Evolutionary conservation across 2,329 filamentous ascomycete species (phyloP).

Genomic region (Colletotrichum caudatum): DNA sequence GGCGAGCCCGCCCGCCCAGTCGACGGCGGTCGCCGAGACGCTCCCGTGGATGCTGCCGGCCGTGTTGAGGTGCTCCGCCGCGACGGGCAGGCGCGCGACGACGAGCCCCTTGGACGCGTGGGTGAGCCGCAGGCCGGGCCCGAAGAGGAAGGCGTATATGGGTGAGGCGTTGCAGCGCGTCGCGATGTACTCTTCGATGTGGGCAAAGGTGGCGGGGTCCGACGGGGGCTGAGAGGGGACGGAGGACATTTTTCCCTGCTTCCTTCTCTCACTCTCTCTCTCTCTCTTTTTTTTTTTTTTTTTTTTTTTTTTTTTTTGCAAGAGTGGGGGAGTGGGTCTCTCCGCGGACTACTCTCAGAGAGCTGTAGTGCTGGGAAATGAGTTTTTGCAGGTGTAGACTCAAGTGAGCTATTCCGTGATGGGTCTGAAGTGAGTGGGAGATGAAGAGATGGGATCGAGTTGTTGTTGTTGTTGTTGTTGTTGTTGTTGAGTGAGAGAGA

Average conservation of each 20-base stretch:
- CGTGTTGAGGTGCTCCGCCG: slow-evolving; percentile 44
- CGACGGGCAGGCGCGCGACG: slow-evolving; percentile 41
- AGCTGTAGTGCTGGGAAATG: neutral
- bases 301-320: neutral
- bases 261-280: no score
- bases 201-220: slow-evolving; percentile 42
- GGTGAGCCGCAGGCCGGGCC: slow-evolving; percentile 40
- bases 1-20: slow-evolving; percentile 80
- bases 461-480: slow-evolving; percentile 29
- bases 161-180: slow-evolving; percentile 44
- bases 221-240: slow-evolving; percentile 36
- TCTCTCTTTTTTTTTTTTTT: no score
- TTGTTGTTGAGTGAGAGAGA: slow-evolving; percentile 34
- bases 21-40: slow-evolving; percentile 77
- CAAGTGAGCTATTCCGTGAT: neutral
- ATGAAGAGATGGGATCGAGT: neutral
- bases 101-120: slow-evolving; percentile 44
- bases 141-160: slow-evolving; percentile 44
- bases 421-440: neutral
- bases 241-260: slow-evolving; percentile 15
- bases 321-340: neutral
- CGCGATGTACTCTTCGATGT: slow-evolving; percentile 43
- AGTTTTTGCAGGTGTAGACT: neutral
- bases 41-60: slow-evolving; percentile 75
- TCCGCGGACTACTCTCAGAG: neutral